Percentiles rank a stretch among this genome's conserved stretches.
phyloP scores from a whole-genome alignment of 306 rosid species.

The Carpinus fangiana region DNA sequence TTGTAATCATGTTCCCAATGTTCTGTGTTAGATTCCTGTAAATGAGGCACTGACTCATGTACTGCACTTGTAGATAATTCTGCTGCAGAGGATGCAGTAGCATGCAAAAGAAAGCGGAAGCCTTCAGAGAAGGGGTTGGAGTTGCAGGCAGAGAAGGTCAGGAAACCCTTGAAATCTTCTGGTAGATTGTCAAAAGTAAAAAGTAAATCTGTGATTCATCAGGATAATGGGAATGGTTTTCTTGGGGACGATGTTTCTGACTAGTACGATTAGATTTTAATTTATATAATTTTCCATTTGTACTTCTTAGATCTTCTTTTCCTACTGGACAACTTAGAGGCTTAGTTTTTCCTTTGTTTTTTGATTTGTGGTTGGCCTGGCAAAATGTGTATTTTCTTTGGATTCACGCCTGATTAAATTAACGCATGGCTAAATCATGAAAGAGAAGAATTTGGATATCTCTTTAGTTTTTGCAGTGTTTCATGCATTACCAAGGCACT shows the following conservation, averaged over 20 bases:
- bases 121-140: constrained; percentile 91
- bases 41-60: constrained; percentile 14
- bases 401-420: background rate
- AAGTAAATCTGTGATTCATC: constrained; percentile 47
- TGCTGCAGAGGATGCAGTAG: constrained; percentile 61
- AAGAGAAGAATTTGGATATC: background rate
- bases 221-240: constrained; percentile 48
- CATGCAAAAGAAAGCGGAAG: constrained; percentile 67
- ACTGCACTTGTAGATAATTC: constrained; percentile 11
- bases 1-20: background rate
- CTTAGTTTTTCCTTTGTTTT: background rate
- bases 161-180: constrained; percentile 55
- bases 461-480: background rate
- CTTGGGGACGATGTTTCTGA: constrained; percentile 56
- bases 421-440: background rate
- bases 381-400: background rate
- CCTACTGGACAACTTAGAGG: background rate
- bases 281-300: background rate
- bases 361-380: background rate
- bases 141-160: constrained; percentile 77
- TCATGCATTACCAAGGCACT: no score
- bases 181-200: constrained; percentile 49
- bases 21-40: background rate
- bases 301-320: background rate
- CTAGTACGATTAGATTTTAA: constrained; percentile 29